phyloP scores from a whole-genome alignment of 192 early-diverging fungal genomes.

The Linnemannia hyalina region DNA sequence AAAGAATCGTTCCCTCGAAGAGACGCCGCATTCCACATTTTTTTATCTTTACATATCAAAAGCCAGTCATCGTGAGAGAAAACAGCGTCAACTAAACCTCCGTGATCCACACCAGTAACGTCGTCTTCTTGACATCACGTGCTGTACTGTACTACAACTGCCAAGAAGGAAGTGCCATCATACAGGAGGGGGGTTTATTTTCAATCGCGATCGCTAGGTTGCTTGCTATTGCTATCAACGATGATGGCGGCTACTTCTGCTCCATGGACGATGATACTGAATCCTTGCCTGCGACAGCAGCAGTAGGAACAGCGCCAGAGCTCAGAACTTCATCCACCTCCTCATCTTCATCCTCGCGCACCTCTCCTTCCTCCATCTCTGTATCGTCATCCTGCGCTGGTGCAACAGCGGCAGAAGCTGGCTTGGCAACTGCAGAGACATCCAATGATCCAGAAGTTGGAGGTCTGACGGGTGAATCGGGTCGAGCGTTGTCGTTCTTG shows the following conservation, averaged over 20 bases:
- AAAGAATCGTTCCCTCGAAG: neutral
- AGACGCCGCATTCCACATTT: neutral
- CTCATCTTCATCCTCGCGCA: conserved; percentile 47
- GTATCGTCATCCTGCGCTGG: conserved; percentile 32
- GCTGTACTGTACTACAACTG: too few species aligned
- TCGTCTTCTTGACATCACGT: too few species aligned
- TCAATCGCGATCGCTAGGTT: too few species aligned
- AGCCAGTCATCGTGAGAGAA: neutral
- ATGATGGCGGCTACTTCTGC: neutral
- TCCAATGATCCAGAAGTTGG: neutral
- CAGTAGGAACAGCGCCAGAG: conserved; percentile 35
- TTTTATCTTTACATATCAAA: too few species aligned
- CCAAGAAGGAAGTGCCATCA: too few species aligned
- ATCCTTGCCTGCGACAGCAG: neutral
- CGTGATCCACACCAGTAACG: too few species aligned
- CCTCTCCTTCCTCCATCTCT: conserved; percentile 56
- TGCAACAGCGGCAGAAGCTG: neutral
- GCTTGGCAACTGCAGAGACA: neutral
- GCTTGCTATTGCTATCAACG: too few species aligned
- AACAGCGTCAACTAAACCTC: neutral
- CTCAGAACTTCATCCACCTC: conserved; percentile 42
- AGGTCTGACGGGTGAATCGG: neutral
- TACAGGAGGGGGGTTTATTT: too few species aligned
- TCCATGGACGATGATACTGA: neutral
- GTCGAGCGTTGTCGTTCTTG: too few species aligned